phyloP scores from a whole-genome alignment of 2,329 filamentous ascomycete genomes.

The Aspergillus japonicus region DNA sequence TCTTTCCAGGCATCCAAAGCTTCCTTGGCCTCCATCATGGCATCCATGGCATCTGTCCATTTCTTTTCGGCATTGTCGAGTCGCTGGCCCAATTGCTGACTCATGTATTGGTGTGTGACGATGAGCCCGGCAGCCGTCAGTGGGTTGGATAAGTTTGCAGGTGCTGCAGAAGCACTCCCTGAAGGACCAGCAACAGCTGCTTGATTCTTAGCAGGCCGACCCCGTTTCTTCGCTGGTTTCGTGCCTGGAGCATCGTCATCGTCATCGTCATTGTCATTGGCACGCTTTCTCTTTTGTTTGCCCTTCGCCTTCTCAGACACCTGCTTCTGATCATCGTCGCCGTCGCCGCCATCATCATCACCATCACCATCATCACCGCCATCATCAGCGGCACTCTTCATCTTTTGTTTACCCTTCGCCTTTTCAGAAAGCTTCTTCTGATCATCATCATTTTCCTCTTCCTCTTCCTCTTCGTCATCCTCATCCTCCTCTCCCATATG shows the following conservation, averaged over 20 bases:
- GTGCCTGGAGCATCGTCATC: too few species aligned
- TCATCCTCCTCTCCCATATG: conserved; percentile 7
- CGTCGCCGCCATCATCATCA: neutral
- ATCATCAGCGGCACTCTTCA: too few species aligned
- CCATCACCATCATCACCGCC: neutral
- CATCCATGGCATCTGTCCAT: neutral
- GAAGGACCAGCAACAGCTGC: too few species aligned
- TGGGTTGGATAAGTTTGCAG: neutral
- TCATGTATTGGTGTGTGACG: neutral
- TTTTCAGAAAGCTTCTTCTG: too few species aligned
- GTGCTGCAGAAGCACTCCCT: too few species aligned
- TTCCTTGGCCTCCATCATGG: conserved; percentile 1
- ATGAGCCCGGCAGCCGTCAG: neutral
- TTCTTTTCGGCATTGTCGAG: neutral
- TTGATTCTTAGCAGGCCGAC: neutral
- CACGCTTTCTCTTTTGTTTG: too few species aligned
- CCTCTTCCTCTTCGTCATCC: conserved; percentile 6
- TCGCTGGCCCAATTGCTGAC: neutral
- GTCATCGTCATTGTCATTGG: too few species aligned
- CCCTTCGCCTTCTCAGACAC: too few species aligned
- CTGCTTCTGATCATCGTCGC: too few species aligned
- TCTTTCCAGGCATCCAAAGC: conserved; percentile 4
- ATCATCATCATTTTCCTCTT: neutral
- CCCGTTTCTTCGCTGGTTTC: neutral
- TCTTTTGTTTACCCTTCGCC: too few species aligned